Percentiles rank a stretch among this genome's conserved stretches.
phyloP scores from a whole-genome alignment of 2,329 filamentous ascomycete species.

The Calonectria henricotiae region DNA sequence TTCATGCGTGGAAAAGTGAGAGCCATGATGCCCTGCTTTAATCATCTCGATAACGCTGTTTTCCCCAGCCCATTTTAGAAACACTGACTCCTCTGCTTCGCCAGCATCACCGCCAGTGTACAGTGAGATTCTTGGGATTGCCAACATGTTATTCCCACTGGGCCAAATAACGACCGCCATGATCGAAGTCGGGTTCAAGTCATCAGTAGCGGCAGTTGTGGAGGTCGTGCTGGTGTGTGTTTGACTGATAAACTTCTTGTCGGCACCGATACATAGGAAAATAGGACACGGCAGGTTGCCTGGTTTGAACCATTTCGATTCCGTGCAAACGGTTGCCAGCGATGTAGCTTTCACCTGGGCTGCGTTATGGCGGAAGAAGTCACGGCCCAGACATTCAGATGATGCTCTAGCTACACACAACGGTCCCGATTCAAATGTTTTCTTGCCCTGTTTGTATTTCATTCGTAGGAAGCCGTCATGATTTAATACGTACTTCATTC shows the following conservation, averaged over 20 bases:
- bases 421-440: too few relatives aligned
- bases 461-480: too few relatives aligned
- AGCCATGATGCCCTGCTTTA: not conserved
- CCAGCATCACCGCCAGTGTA: not conserved
- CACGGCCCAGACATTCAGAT: too few relatives aligned
- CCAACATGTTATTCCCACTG: too few relatives aligned
- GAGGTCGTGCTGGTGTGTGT: too few relatives aligned
- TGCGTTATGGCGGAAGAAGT: too few relatives aligned
- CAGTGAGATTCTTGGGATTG: not conserved
- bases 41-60: not conserved
- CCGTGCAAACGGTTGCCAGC: too few relatives aligned
- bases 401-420: too few relatives aligned
- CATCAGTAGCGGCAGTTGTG: too few relatives aligned
- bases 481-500: too few relatives aligned
- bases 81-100: not conserved
- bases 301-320: not conserved
- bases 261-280: not conserved
- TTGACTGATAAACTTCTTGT: not conserved
- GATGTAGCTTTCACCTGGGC: too few relatives aligned
- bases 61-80: not conserved
- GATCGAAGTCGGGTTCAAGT: not conserved
- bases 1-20: not conserved
- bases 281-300: not conserved
- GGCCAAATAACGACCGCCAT: not conserved
- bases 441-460: too few relatives aligned